These are phyloP conservation scores for Plenodomus tracheiphilus DNA, from an alignment of 2,329 filamentous ascomycete species.

Conservation along the genomic window DNA sequence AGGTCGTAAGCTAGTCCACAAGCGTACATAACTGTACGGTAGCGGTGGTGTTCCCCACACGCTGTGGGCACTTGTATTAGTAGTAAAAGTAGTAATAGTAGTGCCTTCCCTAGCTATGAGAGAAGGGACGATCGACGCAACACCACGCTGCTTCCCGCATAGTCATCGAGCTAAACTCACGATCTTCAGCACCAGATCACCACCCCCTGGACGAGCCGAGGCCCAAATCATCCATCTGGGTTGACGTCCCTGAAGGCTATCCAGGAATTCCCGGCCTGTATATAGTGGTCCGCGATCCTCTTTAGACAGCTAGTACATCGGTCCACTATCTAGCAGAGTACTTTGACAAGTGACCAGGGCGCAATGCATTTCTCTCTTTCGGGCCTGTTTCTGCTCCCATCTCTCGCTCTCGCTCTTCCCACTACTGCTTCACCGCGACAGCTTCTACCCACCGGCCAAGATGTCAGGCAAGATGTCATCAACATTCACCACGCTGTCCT, in stretches of 20 bases:
- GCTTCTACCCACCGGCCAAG: constrained; percentile 5
- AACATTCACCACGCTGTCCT: constrained; percentile 22
- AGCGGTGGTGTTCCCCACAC: too few relatives aligned
- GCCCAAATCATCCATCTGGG: neutral
- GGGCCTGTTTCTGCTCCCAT: neutral
- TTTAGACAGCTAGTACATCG: too few relatives aligned
- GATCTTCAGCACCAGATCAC: neutral
- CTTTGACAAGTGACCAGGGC: too few relatives aligned
- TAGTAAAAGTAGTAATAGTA: too few relatives aligned
- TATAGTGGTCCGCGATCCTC: too few relatives aligned
- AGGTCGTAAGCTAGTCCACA: too few relatives aligned
- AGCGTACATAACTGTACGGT: too few relatives aligned
- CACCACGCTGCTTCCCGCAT: neutral
- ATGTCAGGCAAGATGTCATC: constrained; percentile 16
- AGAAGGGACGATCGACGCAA: neutral
- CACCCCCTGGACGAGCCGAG: neutral
- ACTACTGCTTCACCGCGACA: neutral
- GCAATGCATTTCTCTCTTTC: neutral
- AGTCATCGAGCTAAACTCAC: neutral
- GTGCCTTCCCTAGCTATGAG: too few relatives aligned
- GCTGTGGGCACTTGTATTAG: too few relatives aligned
- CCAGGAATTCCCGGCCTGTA: too few relatives aligned
- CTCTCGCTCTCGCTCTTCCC: neutral
- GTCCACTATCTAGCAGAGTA: too few relatives aligned
- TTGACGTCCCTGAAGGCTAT: neutral